phyloP scores from a whole-genome alignment of 208 protist species.

The Acanthamoeba lenticulata region DNA sequence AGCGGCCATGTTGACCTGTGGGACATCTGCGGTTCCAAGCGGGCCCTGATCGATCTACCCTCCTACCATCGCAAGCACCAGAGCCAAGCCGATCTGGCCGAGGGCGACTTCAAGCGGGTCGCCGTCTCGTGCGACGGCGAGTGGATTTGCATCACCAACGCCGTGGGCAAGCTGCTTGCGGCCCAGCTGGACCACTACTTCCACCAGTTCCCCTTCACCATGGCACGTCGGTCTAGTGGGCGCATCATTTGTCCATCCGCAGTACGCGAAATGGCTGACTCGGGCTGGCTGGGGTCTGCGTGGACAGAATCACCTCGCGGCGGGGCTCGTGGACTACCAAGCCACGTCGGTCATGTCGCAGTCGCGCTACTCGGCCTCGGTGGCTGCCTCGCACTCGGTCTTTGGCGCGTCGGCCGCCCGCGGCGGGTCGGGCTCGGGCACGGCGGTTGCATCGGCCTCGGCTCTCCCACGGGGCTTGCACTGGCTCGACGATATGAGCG shows the following conservation, averaged over 20 bases:
- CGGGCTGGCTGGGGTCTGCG: too few relatives aligned
- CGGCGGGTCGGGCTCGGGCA: neutral
- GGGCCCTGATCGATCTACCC: neutral
- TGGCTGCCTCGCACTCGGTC: neutral
- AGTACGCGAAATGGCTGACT: too few relatives aligned
- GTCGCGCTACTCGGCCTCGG: neutral
- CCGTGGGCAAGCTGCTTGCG: neutral
- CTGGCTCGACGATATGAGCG: slow-evolving; percentile 25
- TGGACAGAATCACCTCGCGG: neutral
- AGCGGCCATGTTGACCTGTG: slow-evolving; percentile 22
- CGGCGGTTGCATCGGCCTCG: neutral
- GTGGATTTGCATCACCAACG: neutral
- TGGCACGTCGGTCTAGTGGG: neutral
- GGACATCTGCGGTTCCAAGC: slow-evolving; percentile 1
- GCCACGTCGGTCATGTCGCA: neutral
- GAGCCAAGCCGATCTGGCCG: neutral
- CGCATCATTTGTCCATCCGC: neutral
- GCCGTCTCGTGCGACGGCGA: neutral
- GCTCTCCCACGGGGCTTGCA: neutral
- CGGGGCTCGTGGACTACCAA: neutral
- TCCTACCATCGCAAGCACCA: slow-evolving; percentile 8
- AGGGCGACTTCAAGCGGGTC: neutral
- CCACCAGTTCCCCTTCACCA: neutral
- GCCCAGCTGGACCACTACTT: slow-evolving; percentile 10
- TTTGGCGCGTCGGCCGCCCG: neutral